Percentiles rank a stretch among this genome's conserved stretches.
phyloP scores from a whole-genome alignment of 2,329 filamentous ascomycete species.

The Stachybotrys chlorohalonatus region DNA sequence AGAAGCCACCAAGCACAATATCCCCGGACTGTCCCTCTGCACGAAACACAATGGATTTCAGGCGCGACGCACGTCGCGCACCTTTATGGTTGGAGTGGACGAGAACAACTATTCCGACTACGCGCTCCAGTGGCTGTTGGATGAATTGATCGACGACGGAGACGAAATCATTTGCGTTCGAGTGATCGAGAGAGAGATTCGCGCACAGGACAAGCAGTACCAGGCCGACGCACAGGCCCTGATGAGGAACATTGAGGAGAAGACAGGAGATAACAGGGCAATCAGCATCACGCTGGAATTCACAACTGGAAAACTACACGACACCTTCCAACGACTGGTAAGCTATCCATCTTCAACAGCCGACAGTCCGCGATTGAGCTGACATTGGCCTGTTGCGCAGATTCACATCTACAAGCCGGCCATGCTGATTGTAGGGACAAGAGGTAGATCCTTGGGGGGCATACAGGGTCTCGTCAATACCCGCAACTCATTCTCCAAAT shows the following conservation, averaged over 20 bases:
- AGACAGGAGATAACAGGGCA: constrained; percentile 71
- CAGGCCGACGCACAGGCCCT: constrained; percentile 65
- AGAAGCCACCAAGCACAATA: constrained; percentile 50
- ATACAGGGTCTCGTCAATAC: constrained; percentile 76
- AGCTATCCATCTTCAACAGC: constrained; percentile 13
- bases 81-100: constrained; percentile 85
- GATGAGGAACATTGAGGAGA: constrained; percentile 66
- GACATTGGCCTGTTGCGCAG: constrained; percentile 31
- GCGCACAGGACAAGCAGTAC: constrained; percentile 61
- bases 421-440: constrained; percentile 83
- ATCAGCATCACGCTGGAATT: constrained; percentile 83
- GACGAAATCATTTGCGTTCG: constrained; percentile 88
- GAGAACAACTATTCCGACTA: constrained; percentile 89
- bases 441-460: constrained; percentile 74
- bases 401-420: constrained; percentile 88
- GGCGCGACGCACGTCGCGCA: constrained; percentile 69
- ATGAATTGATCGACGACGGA: constrained; percentile 86
- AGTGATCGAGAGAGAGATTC: constrained; percentile 76
- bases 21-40: constrained; percentile 68
- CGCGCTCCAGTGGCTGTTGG: constrained; percentile 84
- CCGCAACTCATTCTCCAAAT: constrained; percentile 81
- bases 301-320: constrained; percentile 80
- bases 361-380: constrained; percentile 4
- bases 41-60: constrained; percentile 82
- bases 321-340: constrained; percentile 85